Evolutionary conservation across 2,329 filamentous ascomycete species (phyloP), one percentile per base, ranked within the genome.

Genomic region (Fusarium nodosum): DNA sequence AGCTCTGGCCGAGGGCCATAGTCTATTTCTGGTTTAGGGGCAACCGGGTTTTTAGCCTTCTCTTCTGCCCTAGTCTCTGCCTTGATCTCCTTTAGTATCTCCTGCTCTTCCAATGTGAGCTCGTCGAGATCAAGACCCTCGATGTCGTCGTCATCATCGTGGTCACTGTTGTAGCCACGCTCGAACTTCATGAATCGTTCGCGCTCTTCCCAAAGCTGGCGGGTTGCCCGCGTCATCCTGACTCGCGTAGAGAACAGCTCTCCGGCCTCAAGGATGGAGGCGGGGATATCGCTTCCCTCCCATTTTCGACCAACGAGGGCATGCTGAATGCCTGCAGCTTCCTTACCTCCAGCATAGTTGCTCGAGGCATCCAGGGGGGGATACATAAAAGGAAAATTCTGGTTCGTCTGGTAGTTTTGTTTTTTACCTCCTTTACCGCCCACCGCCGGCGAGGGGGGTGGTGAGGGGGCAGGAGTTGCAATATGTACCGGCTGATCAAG

Each of bases 381-480:
- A 73, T 99, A 99, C 82, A 99, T 90, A 76, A 99, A 98, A 0
- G 96, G 96, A 70, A 99, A 98, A 77, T 97, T 96, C 74, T 99
- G 96, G 76, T 99, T 99, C 0, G 96, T 99, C 79, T 99, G 96
- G 75, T 99, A 99, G 73, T 98, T 99, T 76, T 99, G 96, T 77
- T 99, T 99, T 84, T 99, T 99, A 1, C 92, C 94, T 54, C 92
- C 93, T 79, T 98, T 99, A 1, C 94, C 94, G 28, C 94, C 94
- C 34, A 91, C 91, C 12, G 84, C 86, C 1, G 96, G 96, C 2
- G 95, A 97, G 1, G 96, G 96, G 0, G 96, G 96, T 26, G 96
- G 96, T 0, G 96, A 99, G 2, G 96, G 96, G 0, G 94, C 95
- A 1, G 96, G 96, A 2, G 96, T 99, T n/a, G 96, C 96, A 73